Conservation (phyloP, 495 filamentous ascomycete genomes). For the Physcia stellaris region DNA sequence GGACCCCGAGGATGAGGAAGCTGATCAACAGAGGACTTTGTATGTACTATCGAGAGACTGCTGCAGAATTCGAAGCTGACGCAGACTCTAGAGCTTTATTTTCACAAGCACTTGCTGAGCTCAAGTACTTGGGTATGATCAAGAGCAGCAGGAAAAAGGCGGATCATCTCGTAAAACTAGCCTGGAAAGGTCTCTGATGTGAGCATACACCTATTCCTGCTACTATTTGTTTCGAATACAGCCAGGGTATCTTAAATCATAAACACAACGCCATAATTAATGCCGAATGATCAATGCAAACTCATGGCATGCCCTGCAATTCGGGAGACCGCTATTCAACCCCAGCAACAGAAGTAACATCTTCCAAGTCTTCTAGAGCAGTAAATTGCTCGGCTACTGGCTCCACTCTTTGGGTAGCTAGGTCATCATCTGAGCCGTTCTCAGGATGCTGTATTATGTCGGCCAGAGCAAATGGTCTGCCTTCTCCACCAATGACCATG, state of each 20-base stretch:
- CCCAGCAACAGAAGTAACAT: no score
- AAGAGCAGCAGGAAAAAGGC: conserved; percentile 82
- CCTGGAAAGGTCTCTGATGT: conserved; percentile 50
- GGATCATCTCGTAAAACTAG: conserved; percentile 76
- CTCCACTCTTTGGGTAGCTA: no score
- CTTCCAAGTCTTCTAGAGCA: no score
- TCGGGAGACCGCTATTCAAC: no score
- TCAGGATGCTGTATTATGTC: conserved; percentile 36
- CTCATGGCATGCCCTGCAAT: no score
- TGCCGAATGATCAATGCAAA: no score
- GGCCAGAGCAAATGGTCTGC: conserved; percentile 30
- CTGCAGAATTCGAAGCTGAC: conserved; percentile 18
- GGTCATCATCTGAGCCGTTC: neutral
- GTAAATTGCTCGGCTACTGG: no score
- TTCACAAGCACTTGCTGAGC: conserved; percentile 68
- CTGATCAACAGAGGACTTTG: conserved; percentile 31
- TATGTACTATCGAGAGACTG: conserved; percentile 5
- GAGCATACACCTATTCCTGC: neutral
- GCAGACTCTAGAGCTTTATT: conserved; percentile 50
- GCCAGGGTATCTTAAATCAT: no score
- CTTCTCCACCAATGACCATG: conserved; percentile 39
- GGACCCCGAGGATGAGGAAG: conserved; percentile 31
- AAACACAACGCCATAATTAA: no score
- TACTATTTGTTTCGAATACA: no score
- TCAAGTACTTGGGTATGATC: conserved; percentile 73